Evolutionary conservation across 306 rosid species (phyloP).

Genomic region (Casuarina cunninghamiana): DNA sequence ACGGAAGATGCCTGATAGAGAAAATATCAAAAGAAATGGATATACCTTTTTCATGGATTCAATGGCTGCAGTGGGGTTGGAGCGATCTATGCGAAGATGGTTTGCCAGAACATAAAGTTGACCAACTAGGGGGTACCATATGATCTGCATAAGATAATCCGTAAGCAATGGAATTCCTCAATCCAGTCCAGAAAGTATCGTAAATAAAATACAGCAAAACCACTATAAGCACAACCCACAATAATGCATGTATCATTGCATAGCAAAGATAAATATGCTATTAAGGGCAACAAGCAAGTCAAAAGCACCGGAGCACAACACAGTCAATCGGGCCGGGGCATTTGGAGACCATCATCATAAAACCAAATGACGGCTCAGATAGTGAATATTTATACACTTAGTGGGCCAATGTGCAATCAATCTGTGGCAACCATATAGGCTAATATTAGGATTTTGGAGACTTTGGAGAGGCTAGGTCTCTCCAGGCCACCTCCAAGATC

Average conservation of each 20-base stretch:
- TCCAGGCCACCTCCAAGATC: too few relatives aligned
- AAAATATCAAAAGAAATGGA: conserved; percentile 11
- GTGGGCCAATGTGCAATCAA: too few relatives aligned
- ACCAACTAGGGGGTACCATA: conserved; percentile 70
- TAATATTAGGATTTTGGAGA: too few relatives aligned
- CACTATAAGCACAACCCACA: background rate
- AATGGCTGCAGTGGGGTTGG: conserved; percentile 51
- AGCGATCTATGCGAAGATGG: conserved; percentile 72
- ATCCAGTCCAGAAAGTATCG: conserved; percentile 1
- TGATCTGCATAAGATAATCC: conserved; percentile 43
- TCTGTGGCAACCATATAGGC: too few relatives aligned
- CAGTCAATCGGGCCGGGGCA: background rate
- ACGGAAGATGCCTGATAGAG: background rate
- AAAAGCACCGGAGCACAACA: background rate
- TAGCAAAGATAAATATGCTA: background rate
- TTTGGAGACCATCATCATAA: too few relatives aligned
- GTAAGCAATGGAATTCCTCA: conserved; percentile 11
- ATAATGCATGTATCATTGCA: background rate
- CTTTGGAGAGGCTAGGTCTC: too few relatives aligned
- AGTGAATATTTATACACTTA: too few relatives aligned
- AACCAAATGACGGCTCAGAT: too few relatives aligned
- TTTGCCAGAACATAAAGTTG: conserved; percentile 65
- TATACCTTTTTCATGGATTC: conserved; percentile 60
- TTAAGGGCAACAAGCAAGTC: background rate
- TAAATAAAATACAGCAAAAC: background rate